Conservation (phyloP, 345 rosid species). For the Populus davidiana region DNA sequence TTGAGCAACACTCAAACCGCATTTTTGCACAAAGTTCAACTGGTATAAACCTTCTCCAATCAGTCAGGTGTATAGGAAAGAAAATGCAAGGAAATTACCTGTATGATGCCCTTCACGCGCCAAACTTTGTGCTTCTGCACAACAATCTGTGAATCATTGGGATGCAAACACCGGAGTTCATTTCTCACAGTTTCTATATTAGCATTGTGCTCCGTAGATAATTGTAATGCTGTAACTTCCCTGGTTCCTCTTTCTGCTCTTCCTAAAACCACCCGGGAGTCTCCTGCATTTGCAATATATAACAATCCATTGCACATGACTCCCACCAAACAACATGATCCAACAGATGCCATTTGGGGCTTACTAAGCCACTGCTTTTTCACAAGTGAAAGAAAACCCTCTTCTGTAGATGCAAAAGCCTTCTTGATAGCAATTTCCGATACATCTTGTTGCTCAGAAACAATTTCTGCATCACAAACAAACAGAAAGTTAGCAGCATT, state of each 20-base stretch:
- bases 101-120: constrained; percentile 85
- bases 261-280: constrained; percentile 72
- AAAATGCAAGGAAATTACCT: constrained; percentile 39
- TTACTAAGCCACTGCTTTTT: constrained; percentile 58
- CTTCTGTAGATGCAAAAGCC: constrained; percentile 60
- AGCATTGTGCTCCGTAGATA: constrained; percentile 80
- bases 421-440: constrained; percentile 51
- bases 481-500: not conserved
- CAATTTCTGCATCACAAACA: constrained; percentile 41
- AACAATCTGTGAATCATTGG: constrained; percentile 62
- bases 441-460: constrained; percentile 42
- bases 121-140: constrained; percentile 60
- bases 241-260: constrained; percentile 37
- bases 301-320: constrained; percentile 61
- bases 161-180: constrained; percentile 61
- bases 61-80: not conserved
- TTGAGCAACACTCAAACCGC: too few species aligned
- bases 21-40: too few species aligned
- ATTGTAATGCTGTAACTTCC: constrained; percentile 50
- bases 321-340: constrained; percentile 77
- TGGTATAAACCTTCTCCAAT: too few species aligned
- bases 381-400: constrained; percentile 53
- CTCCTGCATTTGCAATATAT: constrained; percentile 72
- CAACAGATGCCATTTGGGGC: constrained; percentile 72
- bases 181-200: constrained; percentile 55